Conservation (phyloP, 371 early-diverging fungal genomes). For the Parasitella parasitica region DNA sequence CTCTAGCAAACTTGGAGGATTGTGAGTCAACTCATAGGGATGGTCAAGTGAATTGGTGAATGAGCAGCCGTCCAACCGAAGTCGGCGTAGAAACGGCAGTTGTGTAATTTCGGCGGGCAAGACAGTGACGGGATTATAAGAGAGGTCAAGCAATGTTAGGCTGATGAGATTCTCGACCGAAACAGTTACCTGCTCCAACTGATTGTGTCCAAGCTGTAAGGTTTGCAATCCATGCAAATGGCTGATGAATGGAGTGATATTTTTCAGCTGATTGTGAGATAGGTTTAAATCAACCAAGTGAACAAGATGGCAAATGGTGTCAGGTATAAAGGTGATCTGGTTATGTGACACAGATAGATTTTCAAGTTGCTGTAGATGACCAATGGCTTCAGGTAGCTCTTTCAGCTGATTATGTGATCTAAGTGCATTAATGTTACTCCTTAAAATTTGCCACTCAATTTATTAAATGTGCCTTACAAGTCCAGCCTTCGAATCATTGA, state of each 20-base stretch:
- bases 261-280: slow-evolving; percentile 45
- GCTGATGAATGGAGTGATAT: slow-evolving; percentile 45
- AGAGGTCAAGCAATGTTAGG: slow-evolving; percentile 61
- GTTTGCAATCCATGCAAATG: slow-evolving; percentile 30
- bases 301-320: slow-evolving; percentile 63
- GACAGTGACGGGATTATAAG: slow-evolving; percentile 56
- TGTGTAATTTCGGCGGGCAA: slow-evolving; percentile 34
- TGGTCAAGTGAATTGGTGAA: slow-evolving; percentile 9
- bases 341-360: slow-evolving; percentile 65
- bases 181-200: slow-evolving; percentile 45
- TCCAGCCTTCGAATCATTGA: slow-evolving; percentile 24
- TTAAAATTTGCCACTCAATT: neutral
- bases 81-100: slow-evolving; percentile 58
- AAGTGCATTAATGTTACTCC: neutral
- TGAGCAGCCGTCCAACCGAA: slow-evolving; percentile 57
- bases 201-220: slow-evolving; percentile 19
- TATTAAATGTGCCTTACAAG: slow-evolving; percentile 21
- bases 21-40: slow-evolving; percentile 19
- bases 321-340: slow-evolving; percentile 56
- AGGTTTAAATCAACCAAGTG: slow-evolving; percentile 57
- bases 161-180: slow-evolving; percentile 65
- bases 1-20: slow-evolving; percentile 67
- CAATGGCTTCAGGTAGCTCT: slow-evolving; percentile 67
- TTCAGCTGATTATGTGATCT: slow-evolving; percentile 58
- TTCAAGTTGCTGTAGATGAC: slow-evolving; percentile 53